These are phyloP conservation scores for Penicillium egyptiacum DNA, from an alignment of 495 filamentous ascomycete genomes.

Conservation along the genomic window DNA sequence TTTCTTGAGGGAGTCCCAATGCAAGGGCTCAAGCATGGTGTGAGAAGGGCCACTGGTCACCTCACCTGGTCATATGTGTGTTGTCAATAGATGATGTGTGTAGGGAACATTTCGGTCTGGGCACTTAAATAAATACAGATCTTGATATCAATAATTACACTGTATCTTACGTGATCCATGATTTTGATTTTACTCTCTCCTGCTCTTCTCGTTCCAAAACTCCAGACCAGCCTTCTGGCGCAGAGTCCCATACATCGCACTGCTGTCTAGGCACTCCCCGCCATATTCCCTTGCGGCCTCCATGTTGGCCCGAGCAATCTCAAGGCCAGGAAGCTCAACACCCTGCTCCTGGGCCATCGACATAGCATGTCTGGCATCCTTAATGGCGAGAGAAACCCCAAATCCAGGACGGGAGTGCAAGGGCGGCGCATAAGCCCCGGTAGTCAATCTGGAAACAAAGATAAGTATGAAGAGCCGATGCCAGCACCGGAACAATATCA, in stretches of 20 bases:
- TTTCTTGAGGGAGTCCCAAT: neutral
- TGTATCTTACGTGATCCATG: neutral
- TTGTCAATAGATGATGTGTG: neutral
- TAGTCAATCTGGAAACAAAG: slow-evolving; percentile 36
- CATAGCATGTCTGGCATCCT: slow-evolving; percentile 46
- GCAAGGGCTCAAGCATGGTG: neutral
- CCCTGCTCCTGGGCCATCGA: slow-evolving; percentile 37
- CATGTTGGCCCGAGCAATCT: slow-evolving; percentile 43
- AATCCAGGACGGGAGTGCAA: slow-evolving; percentile 45
- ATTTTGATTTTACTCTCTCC: slow-evolving; percentile 26
- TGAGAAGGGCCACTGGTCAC: neutral
- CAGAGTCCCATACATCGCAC: slow-evolving; percentile 46
- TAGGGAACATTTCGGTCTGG: neutral
- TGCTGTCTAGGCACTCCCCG: slow-evolving; percentile 47
- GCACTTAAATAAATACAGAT: neutral
- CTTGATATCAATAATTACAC: neutral
- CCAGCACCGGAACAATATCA: neutral
- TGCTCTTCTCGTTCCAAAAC: slow-evolving; percentile 50
- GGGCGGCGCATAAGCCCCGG: slow-evolving; percentile 46
- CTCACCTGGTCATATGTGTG: neutral
- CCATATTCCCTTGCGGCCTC: slow-evolving; percentile 42
- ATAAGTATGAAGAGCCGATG: neutral
- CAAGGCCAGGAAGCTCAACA: slow-evolving; percentile 40
- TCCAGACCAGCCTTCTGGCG: slow-evolving; percentile 44
- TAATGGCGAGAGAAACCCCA: slow-evolving; percentile 47